Evolutionary conservation across 2,329 filamentous ascomycete species (phyloP).

Genomic region (Chrysoporthe puriensis): DNA sequence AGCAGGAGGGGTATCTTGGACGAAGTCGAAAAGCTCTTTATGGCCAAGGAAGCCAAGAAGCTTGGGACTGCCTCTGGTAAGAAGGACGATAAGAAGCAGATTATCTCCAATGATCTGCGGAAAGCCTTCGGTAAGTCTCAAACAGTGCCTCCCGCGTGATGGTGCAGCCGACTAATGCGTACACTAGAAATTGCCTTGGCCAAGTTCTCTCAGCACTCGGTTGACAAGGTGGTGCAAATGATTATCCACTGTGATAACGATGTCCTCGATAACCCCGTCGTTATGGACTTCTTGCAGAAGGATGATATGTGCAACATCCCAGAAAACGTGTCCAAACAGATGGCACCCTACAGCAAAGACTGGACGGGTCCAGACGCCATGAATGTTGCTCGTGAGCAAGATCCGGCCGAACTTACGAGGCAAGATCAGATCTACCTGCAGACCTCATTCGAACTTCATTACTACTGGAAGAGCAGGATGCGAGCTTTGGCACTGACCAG

Average conservation of each 20-base stretch:
- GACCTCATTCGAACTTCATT: conserved; percentile 91
- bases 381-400: conserved; percentile 78
- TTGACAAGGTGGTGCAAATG: conserved; percentile 87
- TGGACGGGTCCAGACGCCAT: conserved; percentile 88
- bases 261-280: conserved; percentile 83
- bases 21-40: conserved; percentile 95
- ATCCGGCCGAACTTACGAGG: conserved; percentile 84
- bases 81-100: conserved; percentile 95
- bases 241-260: conserved; percentile 94
- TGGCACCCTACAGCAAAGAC: conserved; percentile 95
- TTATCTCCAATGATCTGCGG: conserved; percentile 88
- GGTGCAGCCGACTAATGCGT: conserved; percentile 37
- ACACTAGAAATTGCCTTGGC: conserved; percentile 79
- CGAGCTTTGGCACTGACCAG: conserved; percentile 83
- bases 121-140: conserved; percentile 74
- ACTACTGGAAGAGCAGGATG: conserved; percentile 99
- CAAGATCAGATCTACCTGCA: conserved; percentile 95
- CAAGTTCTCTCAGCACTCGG: conserved; percentile 84
- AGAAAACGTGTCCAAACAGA: conserved; percentile 85
- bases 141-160: background rate
- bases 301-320: conserved; percentile 92
- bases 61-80: conserved; percentile 73
- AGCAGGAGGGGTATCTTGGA: conserved; percentile 94
- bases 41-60: conserved; percentile 94
- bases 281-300: conserved; percentile 95